phyloP scores from a whole-genome alignment of 345 rosid species.

The Brassica juncea region DNA sequence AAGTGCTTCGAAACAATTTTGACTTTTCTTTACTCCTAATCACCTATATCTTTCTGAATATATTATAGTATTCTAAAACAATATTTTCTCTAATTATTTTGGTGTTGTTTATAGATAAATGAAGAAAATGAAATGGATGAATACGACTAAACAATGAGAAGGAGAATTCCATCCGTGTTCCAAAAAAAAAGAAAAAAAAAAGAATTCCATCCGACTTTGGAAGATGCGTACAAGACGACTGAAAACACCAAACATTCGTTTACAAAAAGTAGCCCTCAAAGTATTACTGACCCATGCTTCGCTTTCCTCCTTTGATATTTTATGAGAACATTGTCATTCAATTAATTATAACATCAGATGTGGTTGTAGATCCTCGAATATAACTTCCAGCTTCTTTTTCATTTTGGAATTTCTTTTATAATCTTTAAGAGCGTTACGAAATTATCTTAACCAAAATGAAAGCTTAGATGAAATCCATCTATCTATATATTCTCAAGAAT shows the following conservation, averaged over 20 bases:
- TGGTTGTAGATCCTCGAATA: not conserved
- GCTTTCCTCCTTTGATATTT: not conserved
- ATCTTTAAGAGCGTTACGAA: not conserved
- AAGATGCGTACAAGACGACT: not conserved
- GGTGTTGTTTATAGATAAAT: not conserved
- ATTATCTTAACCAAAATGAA: not conserved
- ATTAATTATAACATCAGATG: not conserved
- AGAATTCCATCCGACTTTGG: not conserved
- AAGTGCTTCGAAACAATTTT: not conserved
- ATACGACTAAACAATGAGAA: not conserved
- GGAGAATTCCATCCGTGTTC: not conserved
- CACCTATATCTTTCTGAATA: not conserved
- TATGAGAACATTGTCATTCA: not conserved
- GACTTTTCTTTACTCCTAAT: not conserved
- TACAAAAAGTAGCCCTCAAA: not conserved
- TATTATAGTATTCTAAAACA: not conserved
- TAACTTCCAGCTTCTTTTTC: not conserved
- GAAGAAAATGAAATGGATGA: not conserved
- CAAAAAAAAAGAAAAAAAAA: too few species aligned
- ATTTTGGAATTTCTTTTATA: not conserved
- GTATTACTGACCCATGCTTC: not conserved
- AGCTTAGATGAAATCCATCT: not conserved
- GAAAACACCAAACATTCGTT: not conserved
- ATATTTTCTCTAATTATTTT: not conserved
- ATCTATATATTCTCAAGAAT: not conserved